A percentile compares a stretch with the other conserved stretches of the same genome.
Evolutionary conservation across 2,329 filamentous ascomycete genomes (phyloP).

Genomic region (Tricladium varicosporioides): DNA sequence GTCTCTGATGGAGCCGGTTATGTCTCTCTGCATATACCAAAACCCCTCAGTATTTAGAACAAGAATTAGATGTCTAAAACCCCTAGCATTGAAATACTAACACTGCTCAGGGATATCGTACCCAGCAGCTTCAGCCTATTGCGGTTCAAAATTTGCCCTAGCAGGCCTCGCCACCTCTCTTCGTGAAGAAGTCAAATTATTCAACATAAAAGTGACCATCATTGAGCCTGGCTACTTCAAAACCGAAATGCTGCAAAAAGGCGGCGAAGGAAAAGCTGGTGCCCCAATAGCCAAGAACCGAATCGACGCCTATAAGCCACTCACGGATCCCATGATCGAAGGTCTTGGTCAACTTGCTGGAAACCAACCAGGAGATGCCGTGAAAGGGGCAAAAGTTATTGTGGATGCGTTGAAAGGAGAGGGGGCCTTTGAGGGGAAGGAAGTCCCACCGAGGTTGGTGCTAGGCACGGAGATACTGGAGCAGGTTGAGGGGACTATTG

Average conservation of each 20-base stretch:
- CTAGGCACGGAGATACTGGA: neutral
- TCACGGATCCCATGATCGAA: neutral
- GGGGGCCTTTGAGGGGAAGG: neutral
- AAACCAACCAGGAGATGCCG: neutral
- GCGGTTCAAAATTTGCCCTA: neutral
- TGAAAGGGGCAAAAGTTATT: neutral
- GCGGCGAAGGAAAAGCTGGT: neutral
- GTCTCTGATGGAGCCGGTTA: no score
- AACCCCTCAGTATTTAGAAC: no score
- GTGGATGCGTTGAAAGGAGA: neutral
- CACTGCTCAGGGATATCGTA: neutral
- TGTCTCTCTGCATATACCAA: no score
- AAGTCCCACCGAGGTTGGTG: neutral
- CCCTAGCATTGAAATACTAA: neutral
- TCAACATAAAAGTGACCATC: neutral
- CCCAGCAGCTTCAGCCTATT: neutral
- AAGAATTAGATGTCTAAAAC: no score
- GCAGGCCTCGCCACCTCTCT: neutral
- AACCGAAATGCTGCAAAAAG: neutral
- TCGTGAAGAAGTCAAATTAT: neutral
- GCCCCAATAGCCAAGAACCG: neutral
- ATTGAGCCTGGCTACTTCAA: neutral
- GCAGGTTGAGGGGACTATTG: neutral
- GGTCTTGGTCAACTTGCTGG: neutral
- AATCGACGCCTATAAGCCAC: neutral